Base-by-base conservation (phyloP, 306 rosid genomes). In the Rosa persica region DNA sequence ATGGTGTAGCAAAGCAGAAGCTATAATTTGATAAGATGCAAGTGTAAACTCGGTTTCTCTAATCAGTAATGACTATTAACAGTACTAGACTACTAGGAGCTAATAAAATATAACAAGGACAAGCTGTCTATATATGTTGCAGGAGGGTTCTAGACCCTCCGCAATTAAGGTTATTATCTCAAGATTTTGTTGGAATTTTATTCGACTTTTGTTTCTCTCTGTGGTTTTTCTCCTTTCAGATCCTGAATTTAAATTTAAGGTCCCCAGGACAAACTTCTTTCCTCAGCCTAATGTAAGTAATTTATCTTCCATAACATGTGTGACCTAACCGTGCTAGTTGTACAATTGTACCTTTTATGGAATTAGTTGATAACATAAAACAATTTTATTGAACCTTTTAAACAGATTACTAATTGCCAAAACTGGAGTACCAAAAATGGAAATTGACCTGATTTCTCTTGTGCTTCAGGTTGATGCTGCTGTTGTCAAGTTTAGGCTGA, bases 201-300 rank as follows among this genome's bases (percentile, higher is more conserved):
- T 70, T n/a, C 78, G 78, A 69, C 51, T 58, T 72, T 23, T 30
- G 44, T 54, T 80, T 58, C 25, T 76, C 65, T 79, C 25, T 81
- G 42, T 82, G 77, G 72, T 48, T 83, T 83, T 83, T 42, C 81
- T 74, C 64, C 66, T 85, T 80, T 68, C 90, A 95, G 98, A 88
- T 73, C 91, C 97, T 15, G 89, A 88, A 79, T 86, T 92, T 86
- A 92, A 85, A 77, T 77, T 88, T 72, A 89, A 83, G 74, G 97
- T 92, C 67, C 90, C 97, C 39, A 85, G 97, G 82, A 61, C 93
- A 77, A 77, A 86, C 76, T 94, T 95, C 80, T 94, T 95, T 82
- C 98, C 98, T 74, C 97, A 88, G 88, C 98, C 98, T 25, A 92
- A 92, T 74, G 98, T 91, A 84, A 86, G 97, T 84, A 67, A 82